Evolutionary conservation across 2,329 filamentous ascomycete species (phyloP).

Genomic region (Colletotrichum liaoningense): DNA sequence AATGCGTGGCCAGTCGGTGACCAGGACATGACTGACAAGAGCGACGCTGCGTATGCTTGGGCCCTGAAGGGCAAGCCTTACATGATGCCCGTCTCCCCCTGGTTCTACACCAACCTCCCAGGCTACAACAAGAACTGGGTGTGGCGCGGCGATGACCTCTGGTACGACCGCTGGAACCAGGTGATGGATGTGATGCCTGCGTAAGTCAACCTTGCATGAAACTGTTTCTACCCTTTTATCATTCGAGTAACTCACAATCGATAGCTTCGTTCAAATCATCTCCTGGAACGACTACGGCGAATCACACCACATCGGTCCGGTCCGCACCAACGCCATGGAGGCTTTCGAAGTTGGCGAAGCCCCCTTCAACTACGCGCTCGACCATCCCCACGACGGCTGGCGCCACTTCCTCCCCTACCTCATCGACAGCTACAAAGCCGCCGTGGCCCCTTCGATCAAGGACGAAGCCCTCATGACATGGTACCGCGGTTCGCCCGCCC

Average conservation of each 20-base stretch:
- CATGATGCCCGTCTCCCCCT: conserved; percentile 69
- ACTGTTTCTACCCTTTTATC: conserved; percentile 50
- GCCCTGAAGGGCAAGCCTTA: conserved; percentile 40
- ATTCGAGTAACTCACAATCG: conserved; percentile 46
- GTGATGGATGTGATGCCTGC: conserved; percentile 63
- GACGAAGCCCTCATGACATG: conserved; percentile 45
- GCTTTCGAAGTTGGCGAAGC: conserved; percentile 43
- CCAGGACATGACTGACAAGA: conserved; percentile 33
- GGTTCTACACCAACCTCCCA: conserved; percentile 70
- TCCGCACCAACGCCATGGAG: conserved; percentile 48
- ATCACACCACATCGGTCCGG: conserved; percentile 64
- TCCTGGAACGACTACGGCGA: conserved; percentile 69
- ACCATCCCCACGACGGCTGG: conserved; percentile 63
- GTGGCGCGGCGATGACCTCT: conserved; percentile 70
- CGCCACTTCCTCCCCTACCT: conserved; percentile 60
- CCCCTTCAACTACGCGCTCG: conserved; percentile 59
- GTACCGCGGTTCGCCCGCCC: conserved; percentile 46
- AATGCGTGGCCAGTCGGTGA: conserved; percentile 49
- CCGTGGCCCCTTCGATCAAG: conserved; percentile 41
- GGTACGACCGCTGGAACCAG: conserved; percentile 69
- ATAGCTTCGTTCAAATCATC: conserved; percentile 56
- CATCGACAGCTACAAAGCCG: conserved; percentile 61
- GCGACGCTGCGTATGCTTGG: conserved; percentile 37
- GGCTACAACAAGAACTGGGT: conserved; percentile 71
- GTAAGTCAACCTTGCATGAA: conserved; percentile 60